These are phyloP conservation scores for Monocercomonoides exilis DNA, from an alignment of 78 protist species.

Conservation along the genomic window DNA sequence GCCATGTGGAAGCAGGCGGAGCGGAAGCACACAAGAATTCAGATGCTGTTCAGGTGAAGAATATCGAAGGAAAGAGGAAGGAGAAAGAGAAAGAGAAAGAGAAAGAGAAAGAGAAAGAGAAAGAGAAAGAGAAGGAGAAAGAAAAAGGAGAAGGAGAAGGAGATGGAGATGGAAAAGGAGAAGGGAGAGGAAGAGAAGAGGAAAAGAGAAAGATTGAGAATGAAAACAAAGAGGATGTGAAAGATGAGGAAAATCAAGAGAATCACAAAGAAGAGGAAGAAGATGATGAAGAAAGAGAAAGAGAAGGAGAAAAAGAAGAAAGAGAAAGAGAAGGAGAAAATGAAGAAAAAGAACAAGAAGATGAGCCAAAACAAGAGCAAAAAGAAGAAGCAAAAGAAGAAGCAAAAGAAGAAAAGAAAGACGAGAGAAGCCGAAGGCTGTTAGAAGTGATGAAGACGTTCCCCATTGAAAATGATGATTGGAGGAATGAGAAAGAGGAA, in stretches of 20 bases:
- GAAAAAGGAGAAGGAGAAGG: neutral
- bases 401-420: neutral
- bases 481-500: neutral
- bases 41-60: too few relatives aligned
- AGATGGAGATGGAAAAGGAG: neutral
- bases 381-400: neutral
- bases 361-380: neutral
- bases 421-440: neutral
- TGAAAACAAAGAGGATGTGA: neutral
- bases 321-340: neutral
- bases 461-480: neutral
- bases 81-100: neutral
- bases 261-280: neutral
- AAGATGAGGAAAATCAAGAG: neutral
- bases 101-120: neutral
- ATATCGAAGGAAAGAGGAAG: neutral
- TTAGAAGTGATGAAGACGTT: too few relatives aligned
- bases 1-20: too few relatives aligned
- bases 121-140: neutral
- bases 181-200: neutral
- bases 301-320: neutral
- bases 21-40: too few relatives aligned
- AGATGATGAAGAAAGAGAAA: neutral
- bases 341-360: neutral
- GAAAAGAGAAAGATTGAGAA: neutral